phyloP scores from a whole-genome alignment of 352 stramenopile species.

The Globisporangium paroecandrum region DNA sequence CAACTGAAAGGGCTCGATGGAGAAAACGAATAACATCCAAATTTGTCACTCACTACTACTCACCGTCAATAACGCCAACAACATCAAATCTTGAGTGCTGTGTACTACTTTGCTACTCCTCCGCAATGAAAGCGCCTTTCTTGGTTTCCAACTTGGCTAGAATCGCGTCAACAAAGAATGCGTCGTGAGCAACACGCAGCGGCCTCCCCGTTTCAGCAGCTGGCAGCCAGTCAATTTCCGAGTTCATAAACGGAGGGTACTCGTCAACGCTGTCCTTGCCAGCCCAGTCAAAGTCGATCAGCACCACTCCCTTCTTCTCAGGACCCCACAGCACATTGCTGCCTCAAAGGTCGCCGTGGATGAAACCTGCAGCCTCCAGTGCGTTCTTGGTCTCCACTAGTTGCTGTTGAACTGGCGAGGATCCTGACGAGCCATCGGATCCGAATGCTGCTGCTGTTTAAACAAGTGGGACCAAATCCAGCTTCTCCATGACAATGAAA shows the following conservation, averaged over 20 bases:
- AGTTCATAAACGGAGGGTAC: not conserved
- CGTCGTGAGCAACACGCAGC: not conserved
- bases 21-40: no score
- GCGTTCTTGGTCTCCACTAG: not conserved
- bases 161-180: not conserved
- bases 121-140: not conserved
- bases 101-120: not conserved
- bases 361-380: not conserved
- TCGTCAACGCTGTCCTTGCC: not conserved
- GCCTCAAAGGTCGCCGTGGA: not conserved
- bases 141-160: not conserved
- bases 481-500: not conserved
- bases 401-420: not conserved
- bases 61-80: not conserved
- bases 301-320: not conserved
- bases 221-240: not conserved
- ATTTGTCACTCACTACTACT: no score
- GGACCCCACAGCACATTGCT: not conserved
- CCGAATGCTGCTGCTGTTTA: not conserved
- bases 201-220: not conserved
- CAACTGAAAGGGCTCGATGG: no score
- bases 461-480: not conserved
- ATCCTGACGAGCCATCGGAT: not conserved
- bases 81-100: not conserved
- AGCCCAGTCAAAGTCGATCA: not conserved